phyloP scores from a whole-genome alignment of 208 protist species.

The Leishmania tropica region DNA sequence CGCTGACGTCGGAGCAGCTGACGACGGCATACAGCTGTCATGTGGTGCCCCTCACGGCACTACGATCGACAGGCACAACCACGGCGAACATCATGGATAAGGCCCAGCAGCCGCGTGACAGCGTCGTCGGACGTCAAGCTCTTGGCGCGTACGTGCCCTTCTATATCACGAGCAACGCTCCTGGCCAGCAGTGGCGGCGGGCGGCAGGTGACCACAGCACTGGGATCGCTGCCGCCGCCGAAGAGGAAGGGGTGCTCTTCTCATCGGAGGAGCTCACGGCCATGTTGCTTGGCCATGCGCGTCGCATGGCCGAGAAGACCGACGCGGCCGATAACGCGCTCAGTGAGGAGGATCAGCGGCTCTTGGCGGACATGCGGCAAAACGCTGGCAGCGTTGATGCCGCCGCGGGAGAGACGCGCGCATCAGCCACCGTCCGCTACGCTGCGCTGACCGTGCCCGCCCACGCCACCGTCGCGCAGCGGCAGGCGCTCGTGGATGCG shows the following conservation, averaged over 20 bases:
- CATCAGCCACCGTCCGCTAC: slow-evolving; percentile 38
- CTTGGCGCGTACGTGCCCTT: slow-evolving; percentile 27
- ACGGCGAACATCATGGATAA: not conserved
- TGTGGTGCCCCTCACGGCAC: slow-evolving; percentile 7
- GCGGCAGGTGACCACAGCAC: not conserved
- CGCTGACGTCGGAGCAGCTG: slow-evolving; percentile 15
- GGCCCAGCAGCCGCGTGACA: not conserved
- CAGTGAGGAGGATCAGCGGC: slow-evolving; percentile 35
- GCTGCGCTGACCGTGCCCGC: slow-evolving; percentile 80
- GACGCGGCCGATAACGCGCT: slow-evolving; percentile 43
- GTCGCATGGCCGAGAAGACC: slow-evolving; percentile 53
- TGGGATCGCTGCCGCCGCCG: not conserved
- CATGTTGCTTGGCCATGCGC: slow-evolving; percentile 86
- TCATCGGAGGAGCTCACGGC: slow-evolving; percentile 81
- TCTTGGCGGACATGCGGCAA: not conserved
- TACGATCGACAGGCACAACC: not conserved
- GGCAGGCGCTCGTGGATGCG: slow-evolving; percentile 90
- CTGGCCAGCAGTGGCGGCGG: slow-evolving; percentile 16
- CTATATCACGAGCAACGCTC: not conserved
- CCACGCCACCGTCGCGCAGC: slow-evolving; percentile 64
- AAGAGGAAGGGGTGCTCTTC: slow-evolving; percentile 26
- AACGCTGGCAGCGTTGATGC: not conserved
- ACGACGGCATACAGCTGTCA: slow-evolving; percentile 15
- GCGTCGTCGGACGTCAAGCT: not conserved
- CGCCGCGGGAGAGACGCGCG: not conserved